A percentile compares a stretch with the other conserved stretches of the same genome.
phyloP scores from a whole-genome alignment of 345 rosid species.

The Microthlaspi erraticum region DNA sequence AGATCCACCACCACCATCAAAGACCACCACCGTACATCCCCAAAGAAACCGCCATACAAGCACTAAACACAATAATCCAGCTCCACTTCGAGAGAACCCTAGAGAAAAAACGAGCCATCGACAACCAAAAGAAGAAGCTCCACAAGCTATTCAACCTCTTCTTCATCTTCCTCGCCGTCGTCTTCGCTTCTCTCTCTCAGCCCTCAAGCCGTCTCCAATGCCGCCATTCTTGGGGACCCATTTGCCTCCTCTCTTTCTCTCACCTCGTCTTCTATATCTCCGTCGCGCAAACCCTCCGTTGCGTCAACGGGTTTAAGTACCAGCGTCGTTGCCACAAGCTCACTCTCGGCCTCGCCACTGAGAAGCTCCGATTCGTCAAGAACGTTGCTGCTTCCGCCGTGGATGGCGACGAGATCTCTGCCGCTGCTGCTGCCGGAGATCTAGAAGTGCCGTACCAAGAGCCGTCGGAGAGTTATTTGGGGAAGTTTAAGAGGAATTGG shows the following conservation, averaged over 20 bases:
- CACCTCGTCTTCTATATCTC: constrained; percentile 93
- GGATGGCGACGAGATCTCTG: constrained; percentile 53
- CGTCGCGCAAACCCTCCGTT: constrained; percentile 87
- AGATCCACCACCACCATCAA: constrained; percentile 47
- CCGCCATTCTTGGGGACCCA: constrained; percentile 93
- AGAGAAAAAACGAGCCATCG: constrained; percentile 90
- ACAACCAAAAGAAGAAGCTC: constrained; percentile 94
- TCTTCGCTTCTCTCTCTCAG: constrained; percentile 64
- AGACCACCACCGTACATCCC: constrained; percentile 61
- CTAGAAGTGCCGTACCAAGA: constrained; percentile 96
- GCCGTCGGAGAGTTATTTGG: constrained; percentile 90
- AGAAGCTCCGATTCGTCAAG: constrained; percentile 81
- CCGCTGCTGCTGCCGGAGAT: constrained; percentile 52
- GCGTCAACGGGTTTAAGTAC: constrained; percentile 98
- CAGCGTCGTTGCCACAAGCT: constrained; percentile 98
- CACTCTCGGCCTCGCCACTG: constrained; percentile 87
- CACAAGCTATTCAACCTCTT: constrained; percentile 88
- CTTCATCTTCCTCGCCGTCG: constrained; percentile 84
- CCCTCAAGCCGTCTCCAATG: constrained; percentile 71
- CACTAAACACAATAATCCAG: constrained; percentile 90
- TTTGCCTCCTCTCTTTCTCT: constrained; percentile 74
- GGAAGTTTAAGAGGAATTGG: constrained; percentile 97
- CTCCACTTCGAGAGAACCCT: constrained; percentile 98
- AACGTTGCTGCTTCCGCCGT: constrained; percentile 48
- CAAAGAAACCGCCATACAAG: constrained; percentile 88